Evolutionary conservation across 805 yeast species (phyloP).

Genomic region (baker's yeast (Saccharomyces cerevisiae)): DNA sequence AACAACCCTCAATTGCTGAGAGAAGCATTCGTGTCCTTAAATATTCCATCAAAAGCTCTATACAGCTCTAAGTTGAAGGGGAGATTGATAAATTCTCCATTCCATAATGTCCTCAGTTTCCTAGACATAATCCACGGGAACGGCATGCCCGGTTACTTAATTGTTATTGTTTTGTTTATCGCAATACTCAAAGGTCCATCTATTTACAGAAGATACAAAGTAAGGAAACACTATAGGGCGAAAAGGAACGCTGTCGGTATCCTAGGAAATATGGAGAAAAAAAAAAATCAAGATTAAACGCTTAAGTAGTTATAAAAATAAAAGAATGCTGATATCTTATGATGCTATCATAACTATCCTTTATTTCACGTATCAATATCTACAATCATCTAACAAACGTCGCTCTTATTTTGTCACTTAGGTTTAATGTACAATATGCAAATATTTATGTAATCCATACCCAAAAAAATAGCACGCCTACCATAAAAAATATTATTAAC

Average conservation of each 20-base stretch:
- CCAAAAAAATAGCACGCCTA: slow-evolving; percentile 43
- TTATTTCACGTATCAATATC: background rate
- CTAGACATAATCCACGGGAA: slow-evolving; percentile 39
- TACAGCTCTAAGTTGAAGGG: slow-evolving; percentile 13
- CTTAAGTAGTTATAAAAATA: background rate
- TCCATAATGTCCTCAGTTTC: slow-evolving; percentile 30
- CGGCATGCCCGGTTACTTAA: slow-evolving; percentile 39
- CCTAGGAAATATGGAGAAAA: slow-evolving; percentile 10
- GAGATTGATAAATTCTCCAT: slow-evolving; percentile 40
- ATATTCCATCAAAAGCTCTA: slow-evolving; percentile 24
- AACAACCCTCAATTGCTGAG: slow-evolving; percentile 30
- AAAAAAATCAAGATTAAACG: slow-evolving; percentile 11
- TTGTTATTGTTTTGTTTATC: slow-evolving; percentile 2
- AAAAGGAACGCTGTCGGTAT: slow-evolving; percentile 20
- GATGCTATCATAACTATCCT: background rate
- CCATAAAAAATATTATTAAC: slow-evolving; percentile 42
- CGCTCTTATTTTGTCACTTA: background rate
- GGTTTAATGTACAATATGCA: background rate
- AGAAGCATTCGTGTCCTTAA: slow-evolving; percentile 35
- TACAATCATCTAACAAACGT: background rate
- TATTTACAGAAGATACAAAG: slow-evolving; percentile 4
- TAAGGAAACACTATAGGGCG: slow-evolving; percentile 13
- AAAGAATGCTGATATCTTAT: background rate
- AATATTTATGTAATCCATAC: slow-evolving; percentile 35
- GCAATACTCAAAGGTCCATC: slow-evolving; percentile 2